Conservation (phyloP, 345 rosid genomes). For the Tarenaya hassleriana region DNA sequence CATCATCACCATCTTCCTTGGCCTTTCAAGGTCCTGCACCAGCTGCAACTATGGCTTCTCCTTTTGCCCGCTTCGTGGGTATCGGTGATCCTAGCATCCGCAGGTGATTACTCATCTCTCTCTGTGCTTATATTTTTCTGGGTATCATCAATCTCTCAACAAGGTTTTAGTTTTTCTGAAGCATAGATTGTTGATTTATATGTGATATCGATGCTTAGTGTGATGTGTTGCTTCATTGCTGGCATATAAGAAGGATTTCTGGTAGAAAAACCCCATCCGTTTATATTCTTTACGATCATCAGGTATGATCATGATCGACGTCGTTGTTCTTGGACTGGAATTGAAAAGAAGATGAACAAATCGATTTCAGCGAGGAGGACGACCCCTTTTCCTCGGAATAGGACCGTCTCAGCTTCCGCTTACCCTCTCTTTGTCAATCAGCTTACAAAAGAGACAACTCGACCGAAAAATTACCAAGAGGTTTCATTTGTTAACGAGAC, state of each 20-base stretch:
- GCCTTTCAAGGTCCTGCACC: conserved; percentile 21
- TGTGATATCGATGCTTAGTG: too few relatives aligned
- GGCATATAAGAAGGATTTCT: conserved; percentile 30
- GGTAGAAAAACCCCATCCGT: conserved; percentile 38
- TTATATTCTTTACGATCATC: conserved; percentile 68
- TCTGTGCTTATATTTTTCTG: conserved; percentile 5
- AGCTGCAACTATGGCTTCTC: conserved; percentile 27
- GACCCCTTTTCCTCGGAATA: conserved; percentile 32
- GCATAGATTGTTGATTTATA: background rate
- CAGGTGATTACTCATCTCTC: conserved; percentile 27
- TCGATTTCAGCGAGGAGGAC: conserved; percentile 35
- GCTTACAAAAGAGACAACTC: conserved; percentile 50
- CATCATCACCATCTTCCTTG: conserved; percentile 23
- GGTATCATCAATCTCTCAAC: too few relatives aligned
- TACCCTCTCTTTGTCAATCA: conserved; percentile 56
- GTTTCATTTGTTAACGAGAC: conserved; percentile 42
- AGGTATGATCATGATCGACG: conserved; percentile 63
- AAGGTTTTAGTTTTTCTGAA: conserved; percentile 13
- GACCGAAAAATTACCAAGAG: conserved; percentile 62
- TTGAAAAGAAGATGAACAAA: conserved; percentile 31
- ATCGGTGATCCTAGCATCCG: conserved; percentile 14
- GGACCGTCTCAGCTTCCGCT: conserved; percentile 55
- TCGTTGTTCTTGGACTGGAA: conserved; percentile 38
- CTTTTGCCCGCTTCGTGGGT: conserved; percentile 21
- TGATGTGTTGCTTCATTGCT: background rate